Evolutionary conservation across 331 rosid species (phyloP), one percentile per base, ranked within the genome.

Genomic region (Saraca asoca): DNA sequence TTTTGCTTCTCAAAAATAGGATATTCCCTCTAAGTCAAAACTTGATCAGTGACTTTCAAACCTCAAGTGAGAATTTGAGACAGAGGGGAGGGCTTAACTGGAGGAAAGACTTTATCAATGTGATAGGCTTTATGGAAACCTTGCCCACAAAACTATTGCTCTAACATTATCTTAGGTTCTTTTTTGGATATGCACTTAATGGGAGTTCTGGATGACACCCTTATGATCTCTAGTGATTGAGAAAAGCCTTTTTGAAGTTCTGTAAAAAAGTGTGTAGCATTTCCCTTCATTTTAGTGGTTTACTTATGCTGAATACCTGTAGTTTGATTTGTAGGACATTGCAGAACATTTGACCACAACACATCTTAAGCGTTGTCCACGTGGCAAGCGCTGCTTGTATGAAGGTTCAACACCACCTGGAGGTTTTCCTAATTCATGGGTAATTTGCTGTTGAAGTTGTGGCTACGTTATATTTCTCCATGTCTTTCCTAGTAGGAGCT

Each of bases 381-480:
- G 97, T 50, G 99, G 99, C 58, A 94, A 94, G 62, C 96, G 96
- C 51, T 94, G 99, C 81, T 73, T 94, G 67, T 94, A 90, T 38
- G 97, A 90, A 83, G 99, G 99, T 57, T 86, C 99, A 73, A 88
- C 97, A 61, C 96, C 99, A 0, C 95, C 97, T 19, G 97, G 77
- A n/a, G 95, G 97, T 46, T 94, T 86, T 80, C 99, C 99, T 45
- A 94, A 88, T 82, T 81, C 87, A 66, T 94, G 99, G 99, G 97
- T 94, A 90, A 81, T 75, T 72, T 50, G 34, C 62, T 69, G 57
- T 58, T 66, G 8, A 39, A 68, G 64, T 51, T 64, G 14, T 35
- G 57, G 10, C 51, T 57, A 14, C 58, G 3, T 20, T 18, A 54
- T 58, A n/a, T 7, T 37, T 49, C 15, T 19, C 71, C 16, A 50